A percentile compares a stretch with the other conserved stretches of the same genome.
phyloP scores from a whole-genome alignment of 78 protist species.

The Chrysochromulina parva region DNA sequence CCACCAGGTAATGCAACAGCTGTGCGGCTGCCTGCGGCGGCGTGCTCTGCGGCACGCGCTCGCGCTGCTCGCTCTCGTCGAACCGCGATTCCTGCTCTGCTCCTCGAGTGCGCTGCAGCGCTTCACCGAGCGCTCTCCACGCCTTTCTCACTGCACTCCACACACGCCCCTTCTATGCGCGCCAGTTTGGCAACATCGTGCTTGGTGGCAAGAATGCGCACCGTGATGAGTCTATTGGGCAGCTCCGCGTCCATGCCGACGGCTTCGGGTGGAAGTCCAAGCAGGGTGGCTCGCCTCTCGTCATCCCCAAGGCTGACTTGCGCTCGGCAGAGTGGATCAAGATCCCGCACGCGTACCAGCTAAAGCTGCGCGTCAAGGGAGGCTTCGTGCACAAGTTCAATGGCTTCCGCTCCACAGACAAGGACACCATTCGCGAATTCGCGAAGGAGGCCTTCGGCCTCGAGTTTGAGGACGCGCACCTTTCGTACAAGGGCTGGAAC shows the following conservation, averaged over 20 bases:
- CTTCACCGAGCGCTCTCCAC: too few species aligned
- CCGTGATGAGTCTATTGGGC: neutral
- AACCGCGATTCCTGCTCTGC: too few species aligned
- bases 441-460: neutral
- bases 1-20: too few species aligned
- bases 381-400: neutral
- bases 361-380: slow-evolving; percentile 12
- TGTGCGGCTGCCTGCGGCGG: too few species aligned
- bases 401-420: neutral
- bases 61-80: too few species aligned
- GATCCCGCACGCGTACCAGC: neutral
- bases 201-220: slow-evolving; percentile 2
- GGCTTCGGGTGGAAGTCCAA: slow-evolving; percentile 16
- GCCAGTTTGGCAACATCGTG: slow-evolving; percentile 8
- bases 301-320: neutral
- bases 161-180: too few species aligned
- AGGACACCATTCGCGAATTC: neutral
- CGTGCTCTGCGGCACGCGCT: too few species aligned
- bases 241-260: neutral
- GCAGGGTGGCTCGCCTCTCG: neutral
- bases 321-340: neutral
- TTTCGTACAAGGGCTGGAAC: neutral
- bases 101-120: too few species aligned
- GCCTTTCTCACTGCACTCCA: too few species aligned
- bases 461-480: neutral